These are phyloP conservation scores for Euryodendron excelsum DNA, from an alignment of 148 eudicot genomes.

Conservation along the genomic window DNA sequence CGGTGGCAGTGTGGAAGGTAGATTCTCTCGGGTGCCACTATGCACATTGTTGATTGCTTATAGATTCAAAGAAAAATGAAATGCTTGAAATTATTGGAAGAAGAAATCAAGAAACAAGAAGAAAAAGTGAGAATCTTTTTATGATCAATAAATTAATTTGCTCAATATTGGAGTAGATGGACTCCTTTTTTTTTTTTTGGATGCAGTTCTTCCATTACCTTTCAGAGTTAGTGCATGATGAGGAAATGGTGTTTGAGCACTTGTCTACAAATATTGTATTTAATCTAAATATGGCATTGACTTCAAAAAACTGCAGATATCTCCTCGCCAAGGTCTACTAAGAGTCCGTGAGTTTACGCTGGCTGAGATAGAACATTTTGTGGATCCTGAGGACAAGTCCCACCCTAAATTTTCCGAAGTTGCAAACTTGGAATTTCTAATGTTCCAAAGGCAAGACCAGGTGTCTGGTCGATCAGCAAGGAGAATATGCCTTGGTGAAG, in stretches of 20 bases:
- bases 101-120: not conserved
- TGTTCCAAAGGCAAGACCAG: conserved; percentile 94
- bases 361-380: conserved; percentile 95
- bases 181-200: not conserved
- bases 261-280: not conserved
- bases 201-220: not conserved
- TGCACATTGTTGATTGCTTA: too few relatives aligned
- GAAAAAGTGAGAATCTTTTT: too few relatives aligned
- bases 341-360: conserved; percentile 94
- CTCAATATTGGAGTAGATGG: not conserved
- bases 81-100: not conserved
- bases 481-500: conserved; percentile 58
- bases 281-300: not conserved
- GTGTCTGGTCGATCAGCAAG: conserved; percentile 78
- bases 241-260: not conserved
- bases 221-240: not conserved
- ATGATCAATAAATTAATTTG: too few relatives aligned
- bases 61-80: not conserved
- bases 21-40: too few relatives aligned
- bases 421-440: conserved; percentile 65
- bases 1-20: too few relatives aligned
- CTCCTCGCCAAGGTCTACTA: conserved; percentile 94
- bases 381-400: conserved; percentile 89
- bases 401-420: conserved; percentile 83
- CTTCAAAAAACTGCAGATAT: conserved; percentile 51